Base-by-base conservation (phyloP, 306 rosid genomes). In the Senna tora region DNA sequence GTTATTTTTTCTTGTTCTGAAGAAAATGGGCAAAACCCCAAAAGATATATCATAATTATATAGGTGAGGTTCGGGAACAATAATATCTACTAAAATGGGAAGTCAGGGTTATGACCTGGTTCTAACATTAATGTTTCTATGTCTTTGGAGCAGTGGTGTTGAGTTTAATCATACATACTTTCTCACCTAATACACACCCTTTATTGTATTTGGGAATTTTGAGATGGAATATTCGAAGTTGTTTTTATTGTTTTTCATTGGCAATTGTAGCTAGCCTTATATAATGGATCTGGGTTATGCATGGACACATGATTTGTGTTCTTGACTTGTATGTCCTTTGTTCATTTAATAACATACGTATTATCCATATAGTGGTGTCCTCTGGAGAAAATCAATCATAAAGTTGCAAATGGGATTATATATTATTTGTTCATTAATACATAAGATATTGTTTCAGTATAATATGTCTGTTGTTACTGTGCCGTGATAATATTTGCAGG, bases 1-100 rank as follows among this genome's bases (percentile, higher is more conserved):
- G 22, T 70, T 74, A 72, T 42, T 74, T 7, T 63, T 69, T 63
- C 73, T 25, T 20, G 38, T 49, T 46, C 33, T 12, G 47, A 17
- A 13, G 65, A 59, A 22, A 69, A 46, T 32, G 72, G 38, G 53
- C 21, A 39, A 69, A 62, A 11, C 57, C 41, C 61, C 59, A 7
- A 74, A 53, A 14, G 21, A 47, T 47, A 72, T 17, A 39, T 47
- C 47, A 56, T 21, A 46, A 21, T 45, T 22, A 1, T 12, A 22
- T 15, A 41, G 39, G 38, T 32, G 8, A 11, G 43, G 16, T 45
- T 52, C 38, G 21, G 13, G 62, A 28, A 12, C 36, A 53, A 55
- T 6, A 22, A 58, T 28, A 7, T 49, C 56, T 60, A 19, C 42
- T 55, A 38, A 68, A 68, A 43, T 39, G 39, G 38, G 54, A 58